Base-by-base conservation (phyloP, 768 basidiomycete genomes). In the Agaricus subrufescens region DNA sequence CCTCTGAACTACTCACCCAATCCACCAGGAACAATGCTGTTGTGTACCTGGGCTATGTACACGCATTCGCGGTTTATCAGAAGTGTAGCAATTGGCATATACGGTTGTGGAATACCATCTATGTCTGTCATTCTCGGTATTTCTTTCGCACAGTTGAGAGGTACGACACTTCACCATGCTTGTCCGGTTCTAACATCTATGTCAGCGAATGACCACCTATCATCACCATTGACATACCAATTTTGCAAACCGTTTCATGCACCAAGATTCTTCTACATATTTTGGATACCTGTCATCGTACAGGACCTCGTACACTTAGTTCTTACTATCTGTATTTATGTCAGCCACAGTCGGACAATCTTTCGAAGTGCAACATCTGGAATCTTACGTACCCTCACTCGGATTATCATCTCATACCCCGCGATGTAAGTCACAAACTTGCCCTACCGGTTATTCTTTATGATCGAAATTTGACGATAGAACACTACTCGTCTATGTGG, bases 321-420 rank as follows among this genome's bases (percentile, higher is more conserved):
- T 12, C 60, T 71, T 19, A 61, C 62, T 44, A 23, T 65, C 4
- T 53, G 62, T 45, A 50, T 59, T 40, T 58, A 58, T 27, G 38
- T 65, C 25, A 58, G 27, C 46, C 61, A 15, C 31, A 12, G 25
- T n/a, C 9, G 14, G 10, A 7, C 15, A 3, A 29, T 10, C 10
- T 19, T 47, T 47, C 27, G 29, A 26, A 5, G 14, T 29, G 12
- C 46, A 15, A 14, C 15, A 23, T 25, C 46, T 15, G n/a, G 19
- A 25, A 58, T 68, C 47, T 61, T 63, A 61, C 57, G 58, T 8
- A 59, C 62, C 34, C 61, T 71, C 26, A 45, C 65, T n/a, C 52
- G 62, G 27, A 67, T 68, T 54, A 65, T 62, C 31, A 46, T 71
- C 26, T 47, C 63, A 25, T 70, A 66, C 60, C 67, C 65, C 44